Conservation (phyloP, 2,329 filamentous ascomycete species). For the Aureobasidium sp. region DNA sequence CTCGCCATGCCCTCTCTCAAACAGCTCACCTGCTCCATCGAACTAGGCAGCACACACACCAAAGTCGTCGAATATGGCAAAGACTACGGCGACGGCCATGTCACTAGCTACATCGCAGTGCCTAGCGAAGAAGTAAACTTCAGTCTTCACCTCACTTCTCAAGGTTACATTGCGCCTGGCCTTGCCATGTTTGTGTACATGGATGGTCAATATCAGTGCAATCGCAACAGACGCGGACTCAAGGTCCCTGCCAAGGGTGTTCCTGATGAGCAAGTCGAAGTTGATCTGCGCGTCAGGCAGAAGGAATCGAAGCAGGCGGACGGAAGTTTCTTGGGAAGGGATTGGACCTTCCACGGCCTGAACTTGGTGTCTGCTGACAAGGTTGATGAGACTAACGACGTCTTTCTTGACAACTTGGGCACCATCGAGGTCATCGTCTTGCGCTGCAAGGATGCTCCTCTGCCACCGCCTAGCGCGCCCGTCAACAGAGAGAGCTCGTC, state of each 20-base stretch:
- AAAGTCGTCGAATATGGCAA: slow-evolving; percentile 42
- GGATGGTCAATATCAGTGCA: slow-evolving; percentile 50
- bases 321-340: slow-evolving; percentile 41
- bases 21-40: slow-evolving; percentile 43
- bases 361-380: slow-evolving; percentile 34
- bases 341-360: slow-evolving; percentile 46
- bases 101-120: slow-evolving; percentile 44
- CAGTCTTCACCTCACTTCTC: slow-evolving; percentile 40
- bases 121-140: slow-evolving; percentile 39
- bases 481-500: neutral
- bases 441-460: slow-evolving; percentile 29
- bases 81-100: slow-evolving; percentile 42
- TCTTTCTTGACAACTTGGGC: slow-evolving; percentile 32
- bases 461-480: slow-evolving; percentile 1
- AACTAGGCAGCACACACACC: slow-evolving; percentile 36
- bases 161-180: slow-evolving; percentile 44
- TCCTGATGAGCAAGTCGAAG: slow-evolving; percentile 27
- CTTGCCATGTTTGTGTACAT: slow-evolving; percentile 49
- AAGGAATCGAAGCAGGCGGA: slow-evolving; percentile 42
- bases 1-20: slow-evolving; percentile 45
- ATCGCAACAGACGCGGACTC: slow-evolving; percentile 42
- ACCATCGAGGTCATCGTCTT: slow-evolving; percentile 42
- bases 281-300: slow-evolving; percentile 44
- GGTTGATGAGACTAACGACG: slow-evolving; percentile 23
- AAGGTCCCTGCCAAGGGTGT: slow-evolving; percentile 23